Percentiles rank a stretch among this genome's conserved stretches.
Evolutionary conservation across 345 rosid genomes (phyloP).

Genomic region (Pugionium dolabratum): DNA sequence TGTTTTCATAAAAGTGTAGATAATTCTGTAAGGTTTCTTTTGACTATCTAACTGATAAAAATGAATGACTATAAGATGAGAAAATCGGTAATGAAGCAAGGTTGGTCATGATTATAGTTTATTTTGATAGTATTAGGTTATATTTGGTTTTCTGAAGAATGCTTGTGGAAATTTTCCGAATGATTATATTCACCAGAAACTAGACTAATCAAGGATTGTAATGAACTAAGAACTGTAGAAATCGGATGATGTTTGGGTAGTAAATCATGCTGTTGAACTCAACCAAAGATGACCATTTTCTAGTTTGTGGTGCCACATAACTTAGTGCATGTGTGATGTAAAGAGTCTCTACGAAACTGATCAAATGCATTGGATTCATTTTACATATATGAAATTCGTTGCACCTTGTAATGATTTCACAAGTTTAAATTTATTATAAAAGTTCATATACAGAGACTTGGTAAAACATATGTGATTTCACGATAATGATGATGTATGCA

Average conservation of each 20-base stretch:
- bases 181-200: constrained; percentile 24
- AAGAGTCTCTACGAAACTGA: neutral
- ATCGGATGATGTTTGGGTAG: constrained; percentile 10
- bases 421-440: neutral
- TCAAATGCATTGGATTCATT: neutral
- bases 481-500: constrained; percentile 36
- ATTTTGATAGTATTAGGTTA: constrained; percentile 48
- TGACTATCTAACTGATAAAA: constrained; percentile 9
- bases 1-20: constrained; percentile 37
- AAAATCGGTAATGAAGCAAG: constrained; percentile 40
- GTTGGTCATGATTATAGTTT: constrained; percentile 62
- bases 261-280: constrained; percentile 3
- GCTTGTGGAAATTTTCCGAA: neutral
- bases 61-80: constrained; percentile 20
- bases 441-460: neutral
- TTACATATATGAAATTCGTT: neutral
- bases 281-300: constrained; percentile 42
- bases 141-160: constrained; percentile 24
- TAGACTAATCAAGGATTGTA: constrained; percentile 40
- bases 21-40: constrained; percentile 52
- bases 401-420: neutral
- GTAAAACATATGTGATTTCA: constrained; percentile 24
- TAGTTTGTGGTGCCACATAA: constrained; percentile 34
- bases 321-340: constrained; percentile 34
- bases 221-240: constrained; percentile 2